Evolutionary conservation across 441 rosid genomes (phyloP).

Genomic region (Mallotus japonicus): DNA sequence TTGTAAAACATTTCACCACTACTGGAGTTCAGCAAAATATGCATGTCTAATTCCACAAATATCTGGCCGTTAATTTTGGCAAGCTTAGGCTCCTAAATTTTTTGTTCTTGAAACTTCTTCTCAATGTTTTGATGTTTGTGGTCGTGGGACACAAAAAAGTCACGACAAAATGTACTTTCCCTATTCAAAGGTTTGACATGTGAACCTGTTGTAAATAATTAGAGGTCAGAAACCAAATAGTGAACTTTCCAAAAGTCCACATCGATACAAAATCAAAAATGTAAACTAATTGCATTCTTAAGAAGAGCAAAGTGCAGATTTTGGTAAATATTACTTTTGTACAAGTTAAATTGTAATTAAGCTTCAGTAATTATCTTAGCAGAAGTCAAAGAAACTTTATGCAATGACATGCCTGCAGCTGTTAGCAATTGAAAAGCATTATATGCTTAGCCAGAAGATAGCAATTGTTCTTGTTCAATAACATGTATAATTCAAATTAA

Average conservation of each 20-base stretch:
- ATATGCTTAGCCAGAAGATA: neutral
- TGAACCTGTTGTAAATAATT: too few relatives aligned
- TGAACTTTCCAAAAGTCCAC: too few relatives aligned
- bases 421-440: neutral
- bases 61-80: slow-evolving; percentile 4
- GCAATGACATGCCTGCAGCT: neutral
- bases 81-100: neutral
- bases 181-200: neutral
- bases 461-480: too few relatives aligned
- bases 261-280: too few relatives aligned
- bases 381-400: neutral
- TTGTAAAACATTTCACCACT: neutral
- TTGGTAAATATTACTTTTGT: neutral
- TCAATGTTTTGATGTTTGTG: too few relatives aligned
- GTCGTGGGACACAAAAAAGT: too few relatives aligned
- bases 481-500: too few relatives aligned
- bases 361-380: neutral
- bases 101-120: neutral
- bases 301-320: too few relatives aligned
- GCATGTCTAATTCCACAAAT: neutral
- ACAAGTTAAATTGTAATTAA: neutral
- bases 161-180: too few relatives aligned
- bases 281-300: too few relatives aligned
- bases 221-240: too few relatives aligned
- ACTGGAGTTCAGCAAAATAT: neutral